Conservation (phyloP, 2,329 filamentous ascomycete genomes). For the Colletotrichum trifolii region DNA sequence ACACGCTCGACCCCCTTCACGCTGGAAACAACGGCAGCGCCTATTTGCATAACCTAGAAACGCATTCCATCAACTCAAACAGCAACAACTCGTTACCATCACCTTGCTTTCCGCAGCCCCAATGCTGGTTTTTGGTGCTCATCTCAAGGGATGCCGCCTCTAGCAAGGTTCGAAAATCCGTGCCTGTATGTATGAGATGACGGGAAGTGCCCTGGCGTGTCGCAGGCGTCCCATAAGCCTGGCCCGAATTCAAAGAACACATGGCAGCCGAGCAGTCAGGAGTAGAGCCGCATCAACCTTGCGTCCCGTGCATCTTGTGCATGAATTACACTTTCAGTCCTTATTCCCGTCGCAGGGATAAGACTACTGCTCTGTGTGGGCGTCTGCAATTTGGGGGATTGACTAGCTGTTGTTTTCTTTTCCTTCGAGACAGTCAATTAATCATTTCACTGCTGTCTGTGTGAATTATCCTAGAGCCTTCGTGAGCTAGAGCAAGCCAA, state of each 20-base stretch:
- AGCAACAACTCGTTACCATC: neutral
- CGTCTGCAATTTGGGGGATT: too few relatives aligned
- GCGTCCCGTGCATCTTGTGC: slow-evolving; percentile 5
- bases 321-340: slow-evolving; percentile 28
- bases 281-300: slow-evolving; percentile 29
- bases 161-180: slow-evolving; percentile 27
- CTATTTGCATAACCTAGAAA: slow-evolving; percentile 18
- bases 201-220: slow-evolving; percentile 33
- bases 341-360: slow-evolving; percentile 26
- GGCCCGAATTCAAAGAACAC: slow-evolving; percentile 30
- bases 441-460: too few relatives aligned
- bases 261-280: slow-evolving; percentile 1
- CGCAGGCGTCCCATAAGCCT: slow-evolving; percentile 16
- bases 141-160: slow-evolving; percentile 7
- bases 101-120: neutral
- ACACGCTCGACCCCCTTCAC: neutral
- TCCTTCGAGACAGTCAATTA: too few relatives aligned
- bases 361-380: neutral
- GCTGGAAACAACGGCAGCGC: slow-evolving; percentile 23
- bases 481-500: slow-evolving; percentile 4
- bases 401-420: too few relatives aligned
- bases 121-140: neutral
- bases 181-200: slow-evolving; percentile 35
- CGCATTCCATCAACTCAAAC: slow-evolving; percentile 18
- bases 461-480: neutral